phyloP scores from a whole-genome alignment of 2,329 filamentous ascomycete genomes.

The Sporothrix euskadiensis region DNA sequence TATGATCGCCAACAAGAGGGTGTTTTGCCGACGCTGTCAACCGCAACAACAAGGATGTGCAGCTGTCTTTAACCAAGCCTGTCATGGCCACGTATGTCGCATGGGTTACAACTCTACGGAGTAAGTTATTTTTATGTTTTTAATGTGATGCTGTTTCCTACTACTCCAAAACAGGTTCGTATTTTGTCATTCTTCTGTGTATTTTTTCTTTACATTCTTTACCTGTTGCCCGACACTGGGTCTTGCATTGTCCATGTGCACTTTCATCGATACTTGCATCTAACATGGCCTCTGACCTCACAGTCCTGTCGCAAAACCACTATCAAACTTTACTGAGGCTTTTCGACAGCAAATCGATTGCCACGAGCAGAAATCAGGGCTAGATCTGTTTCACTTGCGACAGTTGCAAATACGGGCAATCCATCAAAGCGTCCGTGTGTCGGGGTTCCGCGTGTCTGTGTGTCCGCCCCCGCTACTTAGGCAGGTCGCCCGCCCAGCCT shows the following conservation, averaged over 20 bases:
- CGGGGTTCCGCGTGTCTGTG: slow-evolving; percentile 25
- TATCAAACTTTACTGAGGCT: not conserved
- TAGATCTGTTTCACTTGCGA: slow-evolving; percentile 29
- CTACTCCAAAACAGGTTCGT: not conserved
- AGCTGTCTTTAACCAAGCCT: not conserved
- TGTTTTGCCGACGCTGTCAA: slow-evolving; percentile 28
- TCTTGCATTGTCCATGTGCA: not conserved
- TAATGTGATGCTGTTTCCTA: not conserved
- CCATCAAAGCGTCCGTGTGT: slow-evolving; percentile 29
- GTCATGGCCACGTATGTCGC: not conserved
- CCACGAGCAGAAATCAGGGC: slow-evolving; percentile 22
- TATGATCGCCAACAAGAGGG: slow-evolving; percentile 34
- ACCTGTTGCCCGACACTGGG: not conserved
- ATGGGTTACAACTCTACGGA: not conserved
- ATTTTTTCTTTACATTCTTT: not conserved
- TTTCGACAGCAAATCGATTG: not conserved
- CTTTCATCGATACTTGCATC: not conserved
- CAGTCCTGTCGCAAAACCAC: slow-evolving; percentile 7
- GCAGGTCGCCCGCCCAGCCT: not conserved
- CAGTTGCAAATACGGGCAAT: slow-evolving; percentile 23
- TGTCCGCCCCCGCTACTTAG: slow-evolving; percentile 19
- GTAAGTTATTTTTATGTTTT: slow-evolving; percentile 18
- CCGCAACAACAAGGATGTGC: slow-evolving; percentile 20
- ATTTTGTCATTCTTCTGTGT: not conserved
- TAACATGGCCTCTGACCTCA: not conserved